These are phyloP conservation scores for Capsicum pubescens DNA, from an alignment of 257 asterid genomes.

Conservation along the genomic window DNA sequence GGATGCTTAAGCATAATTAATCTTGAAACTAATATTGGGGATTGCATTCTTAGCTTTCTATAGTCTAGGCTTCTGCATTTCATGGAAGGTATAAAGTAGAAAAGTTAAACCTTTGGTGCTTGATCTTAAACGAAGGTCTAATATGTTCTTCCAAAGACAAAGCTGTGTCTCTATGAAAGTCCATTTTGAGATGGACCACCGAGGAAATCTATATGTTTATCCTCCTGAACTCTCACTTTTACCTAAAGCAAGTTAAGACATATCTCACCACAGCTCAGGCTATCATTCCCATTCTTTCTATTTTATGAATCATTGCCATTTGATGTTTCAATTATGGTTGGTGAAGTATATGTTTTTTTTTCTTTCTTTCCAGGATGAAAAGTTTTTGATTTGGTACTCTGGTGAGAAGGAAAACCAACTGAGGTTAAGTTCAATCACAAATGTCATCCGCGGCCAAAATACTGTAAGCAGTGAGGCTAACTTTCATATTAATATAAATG, in stretches of 20 bases:
- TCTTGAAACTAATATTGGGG: too few relatives aligned
- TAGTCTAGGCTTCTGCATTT: constrained; percentile 19
- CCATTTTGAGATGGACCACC: background rate
- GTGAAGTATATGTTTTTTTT: background rate
- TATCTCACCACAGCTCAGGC: background rate
- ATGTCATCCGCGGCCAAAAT: constrained; percentile 47
- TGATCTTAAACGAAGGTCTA: background rate
- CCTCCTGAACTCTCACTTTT: background rate
- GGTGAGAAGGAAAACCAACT: constrained; percentile 57
- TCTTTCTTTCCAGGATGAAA: constrained; percentile 51
- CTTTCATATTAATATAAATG: background rate
- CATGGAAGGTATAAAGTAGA: background rate
- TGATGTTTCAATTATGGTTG: background rate
- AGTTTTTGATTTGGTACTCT: constrained; percentile 54
- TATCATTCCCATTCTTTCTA: background rate
- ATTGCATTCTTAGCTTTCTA: too few relatives aligned
- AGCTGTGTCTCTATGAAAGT: constrained; percentile 15
- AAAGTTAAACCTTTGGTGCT: background rate
- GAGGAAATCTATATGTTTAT: background rate
- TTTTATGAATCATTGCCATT: background rate
- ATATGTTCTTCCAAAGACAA: constrained; percentile 45
- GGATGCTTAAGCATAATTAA: too few relatives aligned
- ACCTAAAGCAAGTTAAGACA: constrained; percentile 17
- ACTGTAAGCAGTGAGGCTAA: constrained; percentile 40
- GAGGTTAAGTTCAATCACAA: constrained; percentile 45